Conservation (phyloP, 2,329 filamentous ascomycete species). For the Penicillium sp. region DNA sequence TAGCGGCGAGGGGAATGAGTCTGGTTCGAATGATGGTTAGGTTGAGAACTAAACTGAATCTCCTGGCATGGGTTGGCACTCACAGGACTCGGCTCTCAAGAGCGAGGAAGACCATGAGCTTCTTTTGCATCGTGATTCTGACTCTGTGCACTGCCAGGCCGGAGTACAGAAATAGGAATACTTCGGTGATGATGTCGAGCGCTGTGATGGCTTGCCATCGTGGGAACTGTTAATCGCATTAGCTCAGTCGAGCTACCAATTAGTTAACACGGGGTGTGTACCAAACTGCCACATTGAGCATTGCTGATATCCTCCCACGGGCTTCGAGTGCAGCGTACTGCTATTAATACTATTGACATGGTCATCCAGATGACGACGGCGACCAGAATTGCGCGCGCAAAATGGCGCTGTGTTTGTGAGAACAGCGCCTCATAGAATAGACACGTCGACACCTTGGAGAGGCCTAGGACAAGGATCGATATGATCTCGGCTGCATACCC, state of each 20-base stretch:
- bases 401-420: slow-evolving; percentile 7
- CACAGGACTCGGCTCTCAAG: slow-evolving; percentile 13
- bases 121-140: slow-evolving; percentile 14
- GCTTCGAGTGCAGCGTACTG: slow-evolving; percentile 10
- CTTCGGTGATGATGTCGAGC: slow-evolving; percentile 14
- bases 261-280: not conserved
- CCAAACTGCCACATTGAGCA: slow-evolving; percentile 10
- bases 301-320: slow-evolving; percentile 17
- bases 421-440: slow-evolving; percentile 19
- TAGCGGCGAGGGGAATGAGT: slow-evolving; percentile 14
- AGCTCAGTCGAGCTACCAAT: not conserved
- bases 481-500: slow-evolving; percentile 18
- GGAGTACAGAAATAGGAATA: slow-evolving; percentile 11
- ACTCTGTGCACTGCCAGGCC: slow-evolving; percentile 14
- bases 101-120: slow-evolving; percentile 12
- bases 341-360: slow-evolving; percentile 4
- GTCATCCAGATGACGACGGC: slow-evolving; percentile 10
- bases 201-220: slow-evolving; percentile 19
- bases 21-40: not conserved
- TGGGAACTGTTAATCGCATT: not conserved
- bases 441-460: slow-evolving; percentile 18
- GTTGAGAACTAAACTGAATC: not conserved
- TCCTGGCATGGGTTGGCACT: not conserved
- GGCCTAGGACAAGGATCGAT: slow-evolving; percentile 11
- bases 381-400: slow-evolving; percentile 2